phyloP scores from a whole-genome alignment of 108 stramenopile genomes.

The Skeletonema grethae region DNA sequence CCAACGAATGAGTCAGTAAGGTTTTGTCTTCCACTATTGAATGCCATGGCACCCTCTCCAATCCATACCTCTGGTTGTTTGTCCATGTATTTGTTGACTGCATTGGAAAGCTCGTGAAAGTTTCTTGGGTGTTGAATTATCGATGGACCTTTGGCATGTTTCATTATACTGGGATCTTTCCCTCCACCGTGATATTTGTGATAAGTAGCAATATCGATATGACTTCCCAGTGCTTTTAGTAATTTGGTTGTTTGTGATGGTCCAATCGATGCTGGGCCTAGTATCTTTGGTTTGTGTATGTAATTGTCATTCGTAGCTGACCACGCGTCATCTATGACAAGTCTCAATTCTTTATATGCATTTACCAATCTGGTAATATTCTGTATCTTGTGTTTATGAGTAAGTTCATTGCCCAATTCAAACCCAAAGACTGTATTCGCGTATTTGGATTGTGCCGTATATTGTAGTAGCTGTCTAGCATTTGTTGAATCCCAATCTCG shows the following conservation, averaged over 20 bases:
- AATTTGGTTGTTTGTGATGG: conserved; percentile 12
- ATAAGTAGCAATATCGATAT: conserved; percentile 38
- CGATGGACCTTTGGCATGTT: conserved; percentile 6
- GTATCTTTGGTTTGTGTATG: conserved; percentile 14
- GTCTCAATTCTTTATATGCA: conserved; percentile 37
- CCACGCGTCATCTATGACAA: conserved; percentile 37
- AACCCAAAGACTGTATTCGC: conserved; percentile 28
- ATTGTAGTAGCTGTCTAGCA: conserved; percentile 26
- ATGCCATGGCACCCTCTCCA: conserved; percentile 46
- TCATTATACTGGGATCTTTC: conserved; percentile 14
- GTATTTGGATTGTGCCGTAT: conserved; percentile 15
- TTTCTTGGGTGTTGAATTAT: conserved; percentile 26
- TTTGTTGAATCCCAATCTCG: conserved; percentile 38
- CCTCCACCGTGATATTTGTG: conserved; percentile 48
- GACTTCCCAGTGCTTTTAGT: conserved; percentile 13
- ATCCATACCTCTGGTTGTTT: conserved; percentile 21
- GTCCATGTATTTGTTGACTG: conserved; percentile 25
- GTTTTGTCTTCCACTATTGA: conserved; percentile 33
- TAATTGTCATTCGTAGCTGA: background rate
- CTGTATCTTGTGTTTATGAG: conserved; percentile 26
- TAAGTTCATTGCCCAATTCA: conserved; percentile 43
- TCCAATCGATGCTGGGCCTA: conserved; percentile 36
- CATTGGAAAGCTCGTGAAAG: conserved; percentile 11
- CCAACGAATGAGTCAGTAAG: conserved; percentile 37
- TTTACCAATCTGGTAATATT: conserved; percentile 35